phyloP scores from a whole-genome alignment of 169 alveolate genomes.

The Sarcocystis neurona region DNA sequence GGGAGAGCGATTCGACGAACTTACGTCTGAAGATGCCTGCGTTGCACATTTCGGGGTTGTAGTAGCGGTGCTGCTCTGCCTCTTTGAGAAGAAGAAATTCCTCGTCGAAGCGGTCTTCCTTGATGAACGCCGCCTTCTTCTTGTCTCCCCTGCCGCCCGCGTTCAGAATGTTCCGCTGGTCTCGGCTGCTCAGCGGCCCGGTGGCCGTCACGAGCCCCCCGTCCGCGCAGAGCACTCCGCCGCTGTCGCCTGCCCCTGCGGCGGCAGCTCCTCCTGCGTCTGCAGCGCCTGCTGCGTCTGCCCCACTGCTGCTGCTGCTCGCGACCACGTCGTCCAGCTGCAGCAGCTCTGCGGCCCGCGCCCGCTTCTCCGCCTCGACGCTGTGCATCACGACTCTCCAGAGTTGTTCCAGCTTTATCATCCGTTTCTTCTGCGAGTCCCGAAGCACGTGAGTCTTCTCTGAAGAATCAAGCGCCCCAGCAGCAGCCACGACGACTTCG shows the following conservation, averaged over 20 bases:
- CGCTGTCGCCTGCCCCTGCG: no score
- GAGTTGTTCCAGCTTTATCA: constrained; percentile 60
- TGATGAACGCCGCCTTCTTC: background rate
- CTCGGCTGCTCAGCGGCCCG: constrained; percentile 33
- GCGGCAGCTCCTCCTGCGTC: background rate
- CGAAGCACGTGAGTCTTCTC: background rate
- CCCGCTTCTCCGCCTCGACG: constrained; percentile 64
- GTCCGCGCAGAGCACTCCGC: no score
- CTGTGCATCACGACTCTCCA: constrained; percentile 51
- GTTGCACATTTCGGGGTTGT: constrained; percentile 61
- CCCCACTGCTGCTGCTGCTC: background rate
- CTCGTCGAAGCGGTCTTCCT: constrained; percentile 24
- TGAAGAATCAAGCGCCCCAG: background rate
- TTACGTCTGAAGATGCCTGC: constrained; percentile 64
- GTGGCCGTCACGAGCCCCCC: constrained; percentile 39
- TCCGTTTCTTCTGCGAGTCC: constrained; percentile 20
- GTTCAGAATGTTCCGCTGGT: constrained; percentile 45
- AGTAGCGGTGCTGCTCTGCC: constrained; percentile 46
- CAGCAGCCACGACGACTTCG: no score
- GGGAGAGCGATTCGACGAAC: no score
- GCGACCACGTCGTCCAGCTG: background rate
- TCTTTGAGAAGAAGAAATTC: background rate
- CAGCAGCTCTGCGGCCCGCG: constrained; percentile 49
- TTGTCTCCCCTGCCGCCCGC: background rate
- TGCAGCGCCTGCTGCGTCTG: background rate